Percentiles rank a stretch among this genome's conserved stretches.
phyloP scores from a whole-genome alignment of 768 basidiomycete species.

The Boletellus ananas region DNA sequence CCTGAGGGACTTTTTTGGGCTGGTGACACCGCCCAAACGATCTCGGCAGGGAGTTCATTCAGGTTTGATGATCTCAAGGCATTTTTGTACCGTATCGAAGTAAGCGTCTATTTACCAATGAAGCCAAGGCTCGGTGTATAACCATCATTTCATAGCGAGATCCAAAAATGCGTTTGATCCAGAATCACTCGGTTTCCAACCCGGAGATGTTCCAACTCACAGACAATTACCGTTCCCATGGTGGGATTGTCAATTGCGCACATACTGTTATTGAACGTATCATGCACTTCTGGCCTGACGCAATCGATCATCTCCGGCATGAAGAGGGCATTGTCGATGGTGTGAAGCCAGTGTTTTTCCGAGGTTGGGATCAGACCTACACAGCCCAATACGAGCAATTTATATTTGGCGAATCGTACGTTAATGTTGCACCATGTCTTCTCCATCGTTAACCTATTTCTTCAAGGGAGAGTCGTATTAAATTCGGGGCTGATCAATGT shows the following conservation, averaged over 20 bases:
- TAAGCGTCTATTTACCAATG: slow-evolving; percentile 18
- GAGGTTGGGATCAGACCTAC: slow-evolving; percentile 43
- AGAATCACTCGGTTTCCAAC: slow-evolving; percentile 14
- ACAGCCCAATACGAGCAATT: slow-evolving; percentile 50
- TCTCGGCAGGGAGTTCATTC: slow-evolving; percentile 69
- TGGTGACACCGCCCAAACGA: slow-evolving; percentile 78
- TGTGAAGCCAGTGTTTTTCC: slow-evolving; percentile 55
- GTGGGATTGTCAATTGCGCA: slow-evolving; percentile 69
- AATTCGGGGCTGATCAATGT: slow-evolving; percentile 70
- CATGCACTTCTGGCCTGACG: slow-evolving; percentile 54
- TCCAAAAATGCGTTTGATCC: slow-evolving; percentile 7
- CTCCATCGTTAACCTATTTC: slow-evolving; percentile 8
- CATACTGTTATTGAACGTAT: slow-evolving; percentile 60
- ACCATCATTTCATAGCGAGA: slow-evolving; percentile 17
- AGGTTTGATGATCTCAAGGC: slow-evolving; percentile 69
- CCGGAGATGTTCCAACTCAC: slow-evolving; percentile 53
- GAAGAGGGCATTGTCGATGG: slow-evolving; percentile 57
- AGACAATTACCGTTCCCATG: slow-evolving; percentile 67
- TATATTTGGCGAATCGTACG: slow-evolving; percentile 47
- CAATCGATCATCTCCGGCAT: slow-evolving; percentile 54
- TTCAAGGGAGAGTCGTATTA: slow-evolving; percentile 43
- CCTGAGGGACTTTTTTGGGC: slow-evolving; percentile 72
- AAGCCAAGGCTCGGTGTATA: background rate
- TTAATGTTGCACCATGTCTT: background rate
- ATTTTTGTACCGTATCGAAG: slow-evolving; percentile 61